A percentile compares a stretch with the other conserved stretches of the same genome.
phyloP scores from a whole-genome alignment of 768 basidiomycete genomes.

The Podaxis sp. region DNA sequence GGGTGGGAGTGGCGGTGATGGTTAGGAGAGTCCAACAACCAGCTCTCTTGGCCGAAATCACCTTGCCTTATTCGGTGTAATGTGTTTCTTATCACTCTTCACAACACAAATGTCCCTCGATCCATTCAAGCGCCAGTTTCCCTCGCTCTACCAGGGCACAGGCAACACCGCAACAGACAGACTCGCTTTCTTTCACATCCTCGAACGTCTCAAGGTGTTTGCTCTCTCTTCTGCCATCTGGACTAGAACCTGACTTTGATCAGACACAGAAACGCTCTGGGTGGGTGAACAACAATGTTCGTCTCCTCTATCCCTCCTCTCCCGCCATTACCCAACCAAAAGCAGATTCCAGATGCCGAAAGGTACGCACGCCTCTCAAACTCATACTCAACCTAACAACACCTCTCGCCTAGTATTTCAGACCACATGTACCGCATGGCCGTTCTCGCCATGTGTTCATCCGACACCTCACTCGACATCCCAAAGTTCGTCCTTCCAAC shows the following conservation, averaged over 20 bases:
- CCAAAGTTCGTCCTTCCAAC: conserved; percentile 48
- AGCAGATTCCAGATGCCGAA: conserved; percentile 77
- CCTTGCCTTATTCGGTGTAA: conserved; percentile 1
- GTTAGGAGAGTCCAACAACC: neutral
- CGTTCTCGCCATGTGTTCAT: conserved; percentile 83
- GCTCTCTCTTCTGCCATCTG: neutral
- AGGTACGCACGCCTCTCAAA: conserved; percentile 43
- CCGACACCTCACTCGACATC: conserved; percentile 67
- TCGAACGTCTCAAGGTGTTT: conserved; percentile 82
- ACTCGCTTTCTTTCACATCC: conserved; percentile 85
- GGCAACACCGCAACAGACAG: conserved; percentile 59
- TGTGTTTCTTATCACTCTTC: neutral
- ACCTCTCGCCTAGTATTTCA: conserved; percentile 57
- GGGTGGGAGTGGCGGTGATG: no score
- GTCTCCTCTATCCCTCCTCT: conserved; percentile 13
- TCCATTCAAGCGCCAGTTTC: conserved; percentile 40
- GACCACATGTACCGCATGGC: conserved; percentile 99
- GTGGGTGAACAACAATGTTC: conserved; percentile 82
- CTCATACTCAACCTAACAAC: neutral
- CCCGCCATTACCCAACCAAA: neutral
- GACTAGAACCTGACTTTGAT: neutral
- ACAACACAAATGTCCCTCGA: neutral
- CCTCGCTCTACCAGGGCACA: conserved; percentile 51
- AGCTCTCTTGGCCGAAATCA: neutral
- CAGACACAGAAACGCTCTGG: conserved; percentile 95